Base-by-base conservation (phyloP, 1,139 yeast species). In the Suhomyces wounanorum region DNA sequence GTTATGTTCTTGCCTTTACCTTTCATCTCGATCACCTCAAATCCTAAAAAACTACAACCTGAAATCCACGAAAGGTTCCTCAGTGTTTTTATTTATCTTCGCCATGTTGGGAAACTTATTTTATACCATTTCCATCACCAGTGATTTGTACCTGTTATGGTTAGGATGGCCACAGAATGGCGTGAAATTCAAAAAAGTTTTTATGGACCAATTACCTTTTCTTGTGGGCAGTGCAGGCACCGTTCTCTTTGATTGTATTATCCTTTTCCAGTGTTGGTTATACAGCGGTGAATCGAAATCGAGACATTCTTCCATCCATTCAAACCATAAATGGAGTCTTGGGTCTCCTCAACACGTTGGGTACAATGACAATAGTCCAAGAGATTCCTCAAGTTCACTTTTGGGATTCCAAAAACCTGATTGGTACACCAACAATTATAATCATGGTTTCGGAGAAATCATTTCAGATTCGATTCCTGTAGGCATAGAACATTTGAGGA, bases 21-120 rank as follows among this genome's bases (percentile, higher is more conserved):
- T 92, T 56, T 96, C 96, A 1, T 89, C 97, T 14, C 75, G 98
- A 58, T 69, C 90, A 25, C 98, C 98, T 0, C 98, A 92, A 70
- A 89, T 92, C 51, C 13, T 66, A 41, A 66, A 72, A 44, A 75
- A 75, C 55, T 66, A 59, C 52, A 52, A 47, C 2, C 55, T 58
- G 40, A 64, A 67, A 44, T 67, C 76, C 14, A 73, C 78, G 3
- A 55, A 64, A 36, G 79, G 79, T 0, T 64, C 74, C 5, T 70
- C 78, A 3, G 65, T 71, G 1, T 68, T 59, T 47, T 61, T 75
- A 39, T 71, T 75, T 49, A 35, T 72, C 2, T 69, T 72, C 54
- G 76, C 77, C 33, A 63, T 74, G 66, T 49, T 67, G 36, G 78
- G 78, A 1, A 74, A 73, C 52, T 43, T 62, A 1, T 67, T 73